phyloP scores from a whole-genome alignment of 2,329 filamentous ascomycete species.

The Gaeumannomyces sp. region DNA sequence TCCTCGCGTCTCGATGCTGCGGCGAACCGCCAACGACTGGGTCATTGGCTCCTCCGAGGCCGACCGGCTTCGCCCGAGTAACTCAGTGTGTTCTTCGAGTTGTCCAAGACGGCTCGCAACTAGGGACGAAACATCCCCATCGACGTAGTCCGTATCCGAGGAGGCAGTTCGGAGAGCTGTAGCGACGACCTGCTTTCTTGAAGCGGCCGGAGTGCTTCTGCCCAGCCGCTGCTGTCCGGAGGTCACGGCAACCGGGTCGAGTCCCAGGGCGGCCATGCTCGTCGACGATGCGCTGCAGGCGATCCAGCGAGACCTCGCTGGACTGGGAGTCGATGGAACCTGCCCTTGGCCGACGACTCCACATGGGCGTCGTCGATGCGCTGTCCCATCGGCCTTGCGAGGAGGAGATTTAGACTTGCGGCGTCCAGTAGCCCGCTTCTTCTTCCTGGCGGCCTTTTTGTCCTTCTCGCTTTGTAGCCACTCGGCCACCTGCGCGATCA shows the following conservation, averaged over 20 bases:
- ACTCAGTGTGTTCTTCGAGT: conserved; percentile 78
- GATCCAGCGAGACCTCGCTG: conserved; percentile 68
- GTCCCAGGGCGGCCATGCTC: conserved; percentile 51
- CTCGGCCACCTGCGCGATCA: conserved; percentile 69
- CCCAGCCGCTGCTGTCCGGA: conserved; percentile 31
- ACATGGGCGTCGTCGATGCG: conserved; percentile 10
- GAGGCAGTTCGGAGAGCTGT: conserved; percentile 49
- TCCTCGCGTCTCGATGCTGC: conserved; percentile 42
- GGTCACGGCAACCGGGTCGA: conserved; percentile 24
- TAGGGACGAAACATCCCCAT: conserved; percentile 79
- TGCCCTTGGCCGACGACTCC: conserved; percentile 26
- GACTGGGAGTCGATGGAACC: conserved; percentile 60
- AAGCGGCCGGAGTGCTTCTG: conserved; percentile 37
- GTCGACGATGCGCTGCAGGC: conserved; percentile 73
- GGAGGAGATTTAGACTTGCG: conserved; percentile 36
- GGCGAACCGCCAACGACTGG: conserved; percentile 38
- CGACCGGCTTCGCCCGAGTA: conserved; percentile 36
- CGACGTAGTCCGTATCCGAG: conserved; percentile 79
- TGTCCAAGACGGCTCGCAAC: conserved; percentile 83
- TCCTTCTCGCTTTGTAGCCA: conserved; percentile 79
- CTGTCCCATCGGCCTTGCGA: conserved; percentile 15
- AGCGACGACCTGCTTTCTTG: conserved; percentile 33
- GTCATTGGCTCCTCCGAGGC: not conserved
- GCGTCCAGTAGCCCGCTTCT: conserved; percentile 32
- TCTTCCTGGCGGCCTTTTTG: conserved; percentile 53